Conservation (phyloP, 2,329 filamentous ascomycete genomes). For the Phialemonium atrogriseum region DNA sequence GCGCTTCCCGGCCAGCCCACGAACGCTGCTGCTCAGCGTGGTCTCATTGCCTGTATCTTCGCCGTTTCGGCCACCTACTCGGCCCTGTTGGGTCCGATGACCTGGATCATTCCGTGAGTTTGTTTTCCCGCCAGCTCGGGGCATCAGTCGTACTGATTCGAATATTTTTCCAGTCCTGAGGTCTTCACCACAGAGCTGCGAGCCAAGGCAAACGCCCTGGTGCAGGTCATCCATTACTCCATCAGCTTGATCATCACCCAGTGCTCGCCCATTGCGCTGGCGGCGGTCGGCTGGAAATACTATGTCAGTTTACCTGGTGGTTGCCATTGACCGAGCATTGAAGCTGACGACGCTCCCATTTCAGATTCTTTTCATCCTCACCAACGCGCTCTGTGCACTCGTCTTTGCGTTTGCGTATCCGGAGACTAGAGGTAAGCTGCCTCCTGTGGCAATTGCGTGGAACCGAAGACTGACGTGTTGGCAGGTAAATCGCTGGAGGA, state of each 20-base stretch:
- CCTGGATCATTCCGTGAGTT: conserved; percentile 33
- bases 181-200: conserved; percentile 31
- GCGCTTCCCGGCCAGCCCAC: conserved; percentile 25
- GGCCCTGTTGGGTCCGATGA: conserved; percentile 30
- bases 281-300: conserved; percentile 30
- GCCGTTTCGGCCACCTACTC: conserved; percentile 29
- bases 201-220: conserved; percentile 31
- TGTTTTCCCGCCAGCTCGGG: too few relatives aligned
- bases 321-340: too few relatives aligned
- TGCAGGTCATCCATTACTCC: conserved; percentile 32
- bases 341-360: rapidly evolving
- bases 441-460: rapidly evolving
- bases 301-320: conserved; percentile 17
- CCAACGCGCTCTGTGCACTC: conserved; percentile 26
- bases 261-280: conserved; percentile 29
- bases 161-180: conserved; percentile 19
- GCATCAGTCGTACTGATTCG: background rate
- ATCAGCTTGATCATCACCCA: conserved; percentile 31
- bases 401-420: conserved; percentile 27
- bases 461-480: background rate
- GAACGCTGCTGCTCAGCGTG: conserved; percentile 27
- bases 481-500: conserved; percentile 30
- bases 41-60: conserved; percentile 31
- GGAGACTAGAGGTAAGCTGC: conserved; percentile 27
- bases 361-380: conserved; percentile 29